These are phyloP conservation scores for Leavenworthia alabamica DNA, from an alignment of 345 rosid genomes.

Conservation along the genomic window DNA sequence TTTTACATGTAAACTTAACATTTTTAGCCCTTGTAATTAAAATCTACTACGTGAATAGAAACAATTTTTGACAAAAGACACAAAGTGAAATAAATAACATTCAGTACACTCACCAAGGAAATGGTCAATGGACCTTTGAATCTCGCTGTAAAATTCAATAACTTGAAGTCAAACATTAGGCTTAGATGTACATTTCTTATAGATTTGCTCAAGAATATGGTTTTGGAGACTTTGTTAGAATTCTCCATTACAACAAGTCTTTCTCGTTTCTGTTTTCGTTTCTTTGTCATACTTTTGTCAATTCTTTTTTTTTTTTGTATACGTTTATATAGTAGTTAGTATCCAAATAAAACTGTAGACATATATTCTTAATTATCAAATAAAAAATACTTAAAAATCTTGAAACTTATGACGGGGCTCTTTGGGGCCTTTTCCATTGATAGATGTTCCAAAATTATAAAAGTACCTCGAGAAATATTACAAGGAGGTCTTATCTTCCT, in stretches of 20 bases:
- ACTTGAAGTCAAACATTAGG: conserved; percentile 68
- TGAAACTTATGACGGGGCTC: conserved; percentile 47
- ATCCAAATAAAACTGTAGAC: no score
- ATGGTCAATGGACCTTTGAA: conserved; percentile 46
- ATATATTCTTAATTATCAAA: no score
- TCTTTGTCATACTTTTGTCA: no score
- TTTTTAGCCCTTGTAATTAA: no score
- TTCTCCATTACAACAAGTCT: conserved; percentile 76
- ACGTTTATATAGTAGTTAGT: no score
- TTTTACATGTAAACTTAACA: no score
- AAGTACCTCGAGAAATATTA: conserved; percentile 53
- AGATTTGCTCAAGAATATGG: conserved; percentile 61
- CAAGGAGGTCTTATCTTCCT: conserved; percentile 46
- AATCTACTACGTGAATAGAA: no score
- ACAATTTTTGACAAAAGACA: no score
- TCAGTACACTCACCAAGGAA: conserved; percentile 59
- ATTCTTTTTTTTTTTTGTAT: no score
- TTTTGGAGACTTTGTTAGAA: conserved; percentile 75
- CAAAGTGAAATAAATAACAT: not conserved
- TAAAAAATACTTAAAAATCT: no score
- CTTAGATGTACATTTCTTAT: conserved; percentile 69
- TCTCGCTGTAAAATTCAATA: conserved; percentile 46
- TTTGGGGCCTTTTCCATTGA: conserved; percentile 68
- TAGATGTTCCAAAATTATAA: conserved; percentile 59
- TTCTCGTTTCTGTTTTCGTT: no score